Conservation (phyloP, 345 rosid genomes). For the Clarkia xantiana region DNA sequence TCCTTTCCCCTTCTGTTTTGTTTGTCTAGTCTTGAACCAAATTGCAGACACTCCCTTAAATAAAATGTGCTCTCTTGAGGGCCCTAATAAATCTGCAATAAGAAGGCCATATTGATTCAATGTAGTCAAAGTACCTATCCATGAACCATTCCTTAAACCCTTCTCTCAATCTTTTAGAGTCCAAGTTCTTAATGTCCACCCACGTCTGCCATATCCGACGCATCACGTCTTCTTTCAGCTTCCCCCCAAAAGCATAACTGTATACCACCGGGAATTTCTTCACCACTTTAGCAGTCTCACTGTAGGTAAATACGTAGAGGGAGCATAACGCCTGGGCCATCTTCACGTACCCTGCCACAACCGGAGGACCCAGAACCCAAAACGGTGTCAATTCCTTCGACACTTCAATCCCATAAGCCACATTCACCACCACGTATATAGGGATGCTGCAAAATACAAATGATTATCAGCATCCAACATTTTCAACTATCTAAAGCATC, state of each 20-base stretch:
- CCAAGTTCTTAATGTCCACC: constrained; percentile 41
- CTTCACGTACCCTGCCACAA: constrained; percentile 52
- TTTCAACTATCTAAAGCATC: too few relatives aligned
- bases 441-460: constrained; percentile 38
- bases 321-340: constrained; percentile 45
- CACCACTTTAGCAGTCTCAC: constrained; percentile 33
- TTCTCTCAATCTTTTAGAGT: constrained; percentile 43
- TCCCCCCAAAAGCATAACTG: constrained; percentile 39
- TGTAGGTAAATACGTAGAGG: constrained; percentile 65
- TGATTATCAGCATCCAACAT: neutral
- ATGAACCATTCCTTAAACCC: constrained; percentile 43
- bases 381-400: constrained; percentile 71
- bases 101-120: constrained; percentile 85
- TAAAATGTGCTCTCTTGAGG: constrained; percentile 77
- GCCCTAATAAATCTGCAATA: constrained; percentile 91
- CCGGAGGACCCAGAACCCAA: constrained; percentile 71
- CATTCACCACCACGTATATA: constrained; percentile 42
- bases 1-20: too few relatives aligned
- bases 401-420: constrained; percentile 56
- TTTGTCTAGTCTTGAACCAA: too few relatives aligned
- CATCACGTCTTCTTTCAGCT: constrained; percentile 40
- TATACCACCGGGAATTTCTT: constrained; percentile 47
- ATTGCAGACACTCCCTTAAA: constrained; percentile 17
- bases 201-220: constrained; percentile 40
- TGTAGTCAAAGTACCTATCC: constrained; percentile 63